Conservation (phyloP, 2,329 filamentous ascomycete genomes). For the Macrophomina tecta region DNA sequence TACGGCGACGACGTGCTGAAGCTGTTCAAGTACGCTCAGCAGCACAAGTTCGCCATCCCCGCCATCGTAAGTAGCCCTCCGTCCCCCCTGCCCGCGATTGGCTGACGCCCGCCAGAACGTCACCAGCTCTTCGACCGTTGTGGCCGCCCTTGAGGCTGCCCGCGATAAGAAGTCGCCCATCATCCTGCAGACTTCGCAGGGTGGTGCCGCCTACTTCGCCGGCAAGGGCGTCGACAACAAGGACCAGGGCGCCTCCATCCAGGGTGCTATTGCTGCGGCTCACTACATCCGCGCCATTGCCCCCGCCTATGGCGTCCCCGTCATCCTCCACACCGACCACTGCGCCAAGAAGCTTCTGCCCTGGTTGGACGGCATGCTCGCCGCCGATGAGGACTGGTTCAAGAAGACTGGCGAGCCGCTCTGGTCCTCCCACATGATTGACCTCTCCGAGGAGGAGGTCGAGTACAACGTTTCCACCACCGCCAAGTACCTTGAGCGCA, state of each 20-base stretch:
- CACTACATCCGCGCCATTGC: constrained; percentile 92
- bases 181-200: constrained; percentile 92
- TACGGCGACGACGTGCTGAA: constrained; percentile 68
- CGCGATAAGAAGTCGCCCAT: constrained; percentile 89
- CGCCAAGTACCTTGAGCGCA: constrained; percentile 90
- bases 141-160: constrained; percentile 91
- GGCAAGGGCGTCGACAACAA: constrained; percentile 50
- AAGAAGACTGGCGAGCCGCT: constrained; percentile 90
- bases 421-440: constrained; percentile 98
- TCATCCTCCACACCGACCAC: constrained; percentile 93
- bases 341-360: constrained; percentile 99
- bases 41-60: constrained; percentile 87
- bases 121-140: constrained; percentile 86
- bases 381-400: constrained; percentile 94
- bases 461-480: constrained; percentile 93
- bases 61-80: constrained; percentile 60
- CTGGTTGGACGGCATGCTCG: constrained; percentile 82
- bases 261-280: constrained; percentile 80
- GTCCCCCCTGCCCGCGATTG: constrained; percentile 4
- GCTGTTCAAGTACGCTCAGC: constrained; percentile 89
- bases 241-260: constrained; percentile 85
- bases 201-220: constrained; percentile 73
- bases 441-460: constrained; percentile 87
- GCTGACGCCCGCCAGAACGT: constrained; percentile 65
- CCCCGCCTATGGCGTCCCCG: constrained; percentile 82